A percentile compares a stretch with the other conserved stretches of the same genome.
Evolutionary conservation across 169 alveolate genomes (phyloP).

Genomic region (Perkinsus marinus): DNA sequence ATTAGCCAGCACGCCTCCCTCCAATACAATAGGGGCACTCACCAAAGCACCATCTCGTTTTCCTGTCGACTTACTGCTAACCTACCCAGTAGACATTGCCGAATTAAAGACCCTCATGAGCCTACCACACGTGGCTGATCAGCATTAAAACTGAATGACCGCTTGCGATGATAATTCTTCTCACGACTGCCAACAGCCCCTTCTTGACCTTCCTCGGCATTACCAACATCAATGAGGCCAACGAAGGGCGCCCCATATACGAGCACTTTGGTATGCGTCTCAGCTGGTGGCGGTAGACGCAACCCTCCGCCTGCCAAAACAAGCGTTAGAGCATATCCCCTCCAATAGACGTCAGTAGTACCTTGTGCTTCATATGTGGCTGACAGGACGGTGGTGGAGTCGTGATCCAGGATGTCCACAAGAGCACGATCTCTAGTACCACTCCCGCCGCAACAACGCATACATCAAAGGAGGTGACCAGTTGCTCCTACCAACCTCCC

Average conservation of each 20-base stretch:
- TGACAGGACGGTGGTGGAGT: neutral
- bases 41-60: too few relatives aligned
- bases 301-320: neutral
- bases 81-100: too few relatives aligned
- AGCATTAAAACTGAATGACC: too few relatives aligned
- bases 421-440: neutral
- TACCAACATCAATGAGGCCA: neutral
- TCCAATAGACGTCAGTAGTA: neutral
- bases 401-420: neutral
- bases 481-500: neutral
- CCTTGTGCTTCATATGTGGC: neutral
- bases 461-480: neutral
- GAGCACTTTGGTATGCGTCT: neutral
- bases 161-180: too few relatives aligned
- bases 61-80: too few relatives aligned
- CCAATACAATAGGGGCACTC: too few relatives aligned
- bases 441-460: neutral
- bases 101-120: too few relatives aligned
- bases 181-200: neutral
- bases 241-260: neutral
- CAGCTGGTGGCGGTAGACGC: neutral
- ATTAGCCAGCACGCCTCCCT: too few relatives aligned
- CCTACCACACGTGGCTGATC: too few relatives aligned
- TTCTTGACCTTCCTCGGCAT: neutral
- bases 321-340: neutral